These are phyloP conservation scores for Geopyxis carbonaria DNA, from an alignment of 495 filamentous ascomycete genomes.

Conservation along the genomic window DNA sequence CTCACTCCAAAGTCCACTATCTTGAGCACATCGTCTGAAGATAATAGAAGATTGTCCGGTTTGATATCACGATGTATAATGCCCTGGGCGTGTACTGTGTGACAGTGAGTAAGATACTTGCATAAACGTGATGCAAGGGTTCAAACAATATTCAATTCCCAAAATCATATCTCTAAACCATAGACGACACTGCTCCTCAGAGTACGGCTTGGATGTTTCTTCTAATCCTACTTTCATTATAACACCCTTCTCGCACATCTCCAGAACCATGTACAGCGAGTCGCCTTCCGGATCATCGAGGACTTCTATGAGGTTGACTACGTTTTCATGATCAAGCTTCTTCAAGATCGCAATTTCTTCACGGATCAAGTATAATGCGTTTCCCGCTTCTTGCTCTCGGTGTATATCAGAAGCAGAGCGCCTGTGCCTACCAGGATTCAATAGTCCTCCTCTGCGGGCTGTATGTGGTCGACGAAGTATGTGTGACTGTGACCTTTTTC, in stretches of 20 bases:
- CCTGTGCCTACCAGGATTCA: constrained; percentile 7
- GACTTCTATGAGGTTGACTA: constrained; percentile 86
- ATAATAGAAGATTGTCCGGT: constrained; percentile 86
- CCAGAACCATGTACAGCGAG: constrained; percentile 93
- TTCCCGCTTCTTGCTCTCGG: constrained; percentile 43
- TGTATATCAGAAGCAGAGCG: constrained; percentile 29
- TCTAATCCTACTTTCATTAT: constrained; percentile 92
- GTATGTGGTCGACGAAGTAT: constrained; percentile 55
- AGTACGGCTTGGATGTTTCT: constrained; percentile 65
- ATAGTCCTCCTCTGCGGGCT: constrained; percentile 31
- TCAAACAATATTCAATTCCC: constrained; percentile 79
- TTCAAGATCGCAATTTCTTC: constrained; percentile 99
- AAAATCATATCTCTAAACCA: constrained; percentile 95
- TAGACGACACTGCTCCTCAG: constrained; percentile 62
- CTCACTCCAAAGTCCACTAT: constrained; percentile 97
- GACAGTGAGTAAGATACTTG: constrained; percentile 6
- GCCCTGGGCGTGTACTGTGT: constrained; percentile 70
- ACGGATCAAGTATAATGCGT: constrained; percentile 73
- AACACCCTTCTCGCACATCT: constrained; percentile 97
- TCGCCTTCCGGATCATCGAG: constrained; percentile 91
- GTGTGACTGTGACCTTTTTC: constrained; percentile 87
- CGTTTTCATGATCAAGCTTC: constrained; percentile 83
- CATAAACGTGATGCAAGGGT: neutral
- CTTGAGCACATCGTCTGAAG: constrained; percentile 79
- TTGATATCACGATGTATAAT: constrained; percentile 97